Percentiles rank a stretch among this genome's conserved stretches.
These are phyloP conservation scores for Sisymbrium irio DNA, from an alignment of 345 rosid genomes.

Conservation along the genomic window DNA sequence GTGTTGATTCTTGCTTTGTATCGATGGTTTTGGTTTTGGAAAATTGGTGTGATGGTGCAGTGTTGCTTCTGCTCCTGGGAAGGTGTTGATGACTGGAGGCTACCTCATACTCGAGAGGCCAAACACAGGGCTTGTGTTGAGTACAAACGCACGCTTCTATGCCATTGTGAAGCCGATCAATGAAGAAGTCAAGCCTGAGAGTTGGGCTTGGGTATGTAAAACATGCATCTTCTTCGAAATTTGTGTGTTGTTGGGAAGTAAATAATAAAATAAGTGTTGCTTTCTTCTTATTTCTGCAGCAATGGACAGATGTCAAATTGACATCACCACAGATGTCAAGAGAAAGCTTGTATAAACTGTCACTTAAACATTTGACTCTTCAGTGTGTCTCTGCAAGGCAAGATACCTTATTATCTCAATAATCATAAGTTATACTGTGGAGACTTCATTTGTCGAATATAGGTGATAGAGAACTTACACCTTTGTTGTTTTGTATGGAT, in stretches of 20 bases:
- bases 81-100: conserved; percentile 94
- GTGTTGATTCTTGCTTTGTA: no score
- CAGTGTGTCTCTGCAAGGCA: conserved; percentile 67
- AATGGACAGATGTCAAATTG: conserved; percentile 81
- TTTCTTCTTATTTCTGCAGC: conserved; percentile 38
- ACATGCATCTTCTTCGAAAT: background rate
- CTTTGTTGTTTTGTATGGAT: background rate
- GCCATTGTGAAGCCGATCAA: conserved; percentile 76
- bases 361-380: conserved; percentile 58
- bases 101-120: conserved; percentile 93
- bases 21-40: background rate
- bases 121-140: conserved; percentile 84
- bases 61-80: conserved; percentile 97
- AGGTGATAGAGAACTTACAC: conserved; percentile 16
- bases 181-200: conserved; percentile 62
- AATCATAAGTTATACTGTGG: background rate
- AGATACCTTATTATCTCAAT: conserved; percentile 6
- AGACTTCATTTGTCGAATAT: background rate
- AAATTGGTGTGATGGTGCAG: conserved; percentile 36
- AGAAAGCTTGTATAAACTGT: conserved; percentile 76
- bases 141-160: conserved; percentile 91
- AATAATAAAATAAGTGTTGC: conserved; percentile 2
- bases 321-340: conserved; percentile 91
- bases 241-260: background rate
- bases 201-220: conserved; percentile 83